phyloP scores from a whole-genome alignment of 78 protist species.

The Paratrimastix pyriformis region DNA sequence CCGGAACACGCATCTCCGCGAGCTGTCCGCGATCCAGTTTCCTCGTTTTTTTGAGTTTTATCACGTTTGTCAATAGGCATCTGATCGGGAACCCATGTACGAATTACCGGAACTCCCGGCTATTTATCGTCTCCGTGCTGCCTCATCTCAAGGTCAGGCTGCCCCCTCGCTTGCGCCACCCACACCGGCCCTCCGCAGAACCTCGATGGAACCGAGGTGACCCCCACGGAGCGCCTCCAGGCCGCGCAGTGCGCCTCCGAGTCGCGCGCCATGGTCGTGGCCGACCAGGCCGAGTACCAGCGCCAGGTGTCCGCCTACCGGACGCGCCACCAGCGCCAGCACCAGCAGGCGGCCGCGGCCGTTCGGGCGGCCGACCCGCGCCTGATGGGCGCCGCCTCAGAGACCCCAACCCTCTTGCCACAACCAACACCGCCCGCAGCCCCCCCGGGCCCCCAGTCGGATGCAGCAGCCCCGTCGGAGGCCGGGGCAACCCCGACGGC shows the following conservation, averaged over 20 bases:
- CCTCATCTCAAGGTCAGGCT: constrained; percentile 62
- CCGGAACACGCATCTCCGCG: constrained; percentile 19
- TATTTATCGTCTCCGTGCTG: constrained; percentile 43
- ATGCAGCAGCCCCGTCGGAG: too few relatives aligned
- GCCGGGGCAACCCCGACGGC: too few relatives aligned
- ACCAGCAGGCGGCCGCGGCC: not conserved
- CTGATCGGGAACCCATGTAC: constrained; percentile 63
- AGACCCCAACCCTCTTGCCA: too few relatives aligned
- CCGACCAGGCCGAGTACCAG: too few relatives aligned
- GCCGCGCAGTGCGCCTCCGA: constrained; percentile 20
- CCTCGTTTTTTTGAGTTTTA: too few relatives aligned
- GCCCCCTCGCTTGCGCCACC: not conserved
- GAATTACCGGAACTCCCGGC: constrained; percentile 29
- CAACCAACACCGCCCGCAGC: not conserved
- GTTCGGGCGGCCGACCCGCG: too few relatives aligned
- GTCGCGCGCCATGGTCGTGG: not conserved
- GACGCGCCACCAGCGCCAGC: not conserved
- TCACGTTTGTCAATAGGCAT: too few relatives aligned
- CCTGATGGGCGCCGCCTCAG: too few relatives aligned
- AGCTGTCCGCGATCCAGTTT: constrained; percentile 16
- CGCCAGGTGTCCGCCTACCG: not conserved
- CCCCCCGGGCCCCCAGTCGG: too few relatives aligned
- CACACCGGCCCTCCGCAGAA: not conserved
- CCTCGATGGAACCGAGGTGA: constrained; percentile 43
- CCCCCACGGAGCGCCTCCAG: constrained; percentile 26